Percentiles rank a stretch among this genome's conserved stretches.
Conservation (phyloP, 768 basidiomycete species). For the Auriscalpium vulgare region DNA sequence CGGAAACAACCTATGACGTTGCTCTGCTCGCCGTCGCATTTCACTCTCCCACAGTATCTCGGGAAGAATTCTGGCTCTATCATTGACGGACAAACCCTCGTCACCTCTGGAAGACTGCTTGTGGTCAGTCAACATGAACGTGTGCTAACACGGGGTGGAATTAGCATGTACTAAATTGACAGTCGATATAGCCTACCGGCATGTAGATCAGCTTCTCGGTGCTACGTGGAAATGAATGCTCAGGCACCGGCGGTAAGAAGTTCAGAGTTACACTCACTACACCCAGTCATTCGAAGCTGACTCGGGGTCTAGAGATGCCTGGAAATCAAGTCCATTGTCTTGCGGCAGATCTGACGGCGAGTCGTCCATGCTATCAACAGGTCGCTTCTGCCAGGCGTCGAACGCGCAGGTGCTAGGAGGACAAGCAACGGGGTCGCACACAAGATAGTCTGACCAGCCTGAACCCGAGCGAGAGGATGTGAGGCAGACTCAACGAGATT, state of each 20-base stretch:
- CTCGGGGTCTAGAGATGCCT: constrained; percentile 36
- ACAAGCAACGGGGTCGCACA: constrained; percentile 36
- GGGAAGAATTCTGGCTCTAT: constrained; percentile 7
- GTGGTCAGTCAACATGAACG: constrained; percentile 44
- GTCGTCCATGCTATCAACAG: neutral
- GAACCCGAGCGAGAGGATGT: neutral
- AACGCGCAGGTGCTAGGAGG: constrained; percentile 31
- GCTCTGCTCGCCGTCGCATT: constrained; percentile 27
- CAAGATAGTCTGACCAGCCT: constrained; percentile 44
- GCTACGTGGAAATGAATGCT: constrained; percentile 14
- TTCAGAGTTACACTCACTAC: constrained; percentile 28
- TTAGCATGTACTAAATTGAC: neutral
- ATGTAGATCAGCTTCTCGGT: constrained; percentile 39
- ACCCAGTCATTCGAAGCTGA: constrained; percentile 29
- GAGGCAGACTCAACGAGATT: neutral
- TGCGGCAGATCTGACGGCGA: constrained; percentile 2
- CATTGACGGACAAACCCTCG: constrained; percentile 13
- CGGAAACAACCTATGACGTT: constrained; percentile 35
- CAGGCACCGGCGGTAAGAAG: neutral
- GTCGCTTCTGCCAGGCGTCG: constrained; percentile 17
- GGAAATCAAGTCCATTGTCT: constrained; percentile 26
- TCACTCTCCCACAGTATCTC: constrained; percentile 32
- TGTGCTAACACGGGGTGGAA: constrained; percentile 24
- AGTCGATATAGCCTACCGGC: constrained; percentile 26
- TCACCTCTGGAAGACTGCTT: constrained; percentile 35